These are phyloP conservation scores for Dryas alaskensis DNA, from an alignment of 306 rosid species.

Conservation along the genomic window DNA sequence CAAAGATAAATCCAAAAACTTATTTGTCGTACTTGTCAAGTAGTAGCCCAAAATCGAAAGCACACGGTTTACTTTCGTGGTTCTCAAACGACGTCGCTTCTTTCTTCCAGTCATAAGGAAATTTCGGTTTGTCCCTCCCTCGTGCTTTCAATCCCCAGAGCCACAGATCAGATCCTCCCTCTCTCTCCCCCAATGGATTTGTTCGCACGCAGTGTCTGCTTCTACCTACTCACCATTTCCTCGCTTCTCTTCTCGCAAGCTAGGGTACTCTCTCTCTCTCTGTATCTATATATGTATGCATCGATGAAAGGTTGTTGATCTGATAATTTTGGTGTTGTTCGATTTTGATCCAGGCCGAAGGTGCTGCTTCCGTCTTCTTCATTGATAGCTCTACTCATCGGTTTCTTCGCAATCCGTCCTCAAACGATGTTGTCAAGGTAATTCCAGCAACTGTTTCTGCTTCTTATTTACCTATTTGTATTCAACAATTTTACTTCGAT, in stretches of 20 bases:
- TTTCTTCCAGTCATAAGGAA: not conserved
- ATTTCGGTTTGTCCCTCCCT: not conserved
- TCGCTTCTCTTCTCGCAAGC: constrained; percentile 33
- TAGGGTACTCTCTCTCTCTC: constrained; percentile 32
- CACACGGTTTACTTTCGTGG: no score
- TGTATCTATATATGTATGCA: not conserved
- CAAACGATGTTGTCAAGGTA: constrained; percentile 43
- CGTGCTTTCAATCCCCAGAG: not conserved
- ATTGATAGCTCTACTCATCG: constrained; percentile 41
- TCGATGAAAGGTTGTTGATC: constrained; percentile 28
- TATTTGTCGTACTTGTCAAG: no score
- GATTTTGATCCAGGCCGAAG: constrained; percentile 38
- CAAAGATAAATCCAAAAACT: no score
- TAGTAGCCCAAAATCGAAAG: no score
- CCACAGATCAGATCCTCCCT: constrained; percentile 16
- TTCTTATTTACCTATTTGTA: not conserved
- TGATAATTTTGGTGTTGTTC: constrained; percentile 25
- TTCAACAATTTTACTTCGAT: not conserved
- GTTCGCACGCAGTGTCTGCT: constrained; percentile 7
- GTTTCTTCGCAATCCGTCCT: constrained; percentile 37
- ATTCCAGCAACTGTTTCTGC: not conserved
- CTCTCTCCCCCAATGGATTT: constrained; percentile 19
- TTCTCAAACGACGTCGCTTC: not conserved
- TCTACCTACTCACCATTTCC: constrained; percentile 25
- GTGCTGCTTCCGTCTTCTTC: constrained; percentile 38